Evolutionary conservation across 176 grass and related monocot genomes (phyloP).

Genomic region (Aegilops sharonensis): DNA sequence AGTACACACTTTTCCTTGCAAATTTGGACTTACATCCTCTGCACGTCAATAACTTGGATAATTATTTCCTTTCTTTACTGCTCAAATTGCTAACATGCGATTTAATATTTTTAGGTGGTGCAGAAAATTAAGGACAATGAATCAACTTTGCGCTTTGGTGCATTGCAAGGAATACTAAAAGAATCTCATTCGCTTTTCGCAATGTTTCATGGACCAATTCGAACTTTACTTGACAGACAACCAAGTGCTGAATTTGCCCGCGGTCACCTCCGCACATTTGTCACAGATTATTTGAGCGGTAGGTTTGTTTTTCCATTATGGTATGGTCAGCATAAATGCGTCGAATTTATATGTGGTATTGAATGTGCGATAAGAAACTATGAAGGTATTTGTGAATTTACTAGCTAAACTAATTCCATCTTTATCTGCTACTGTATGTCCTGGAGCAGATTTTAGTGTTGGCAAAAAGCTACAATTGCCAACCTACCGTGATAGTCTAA

Average conservation of each 20-base stretch:
- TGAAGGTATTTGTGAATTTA: neutral
- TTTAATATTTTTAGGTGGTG: constrained; percentile 64
- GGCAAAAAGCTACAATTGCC: constrained; percentile 82
- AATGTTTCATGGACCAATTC: constrained; percentile 80
- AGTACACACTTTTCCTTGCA: neutral
- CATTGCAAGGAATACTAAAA: constrained; percentile 74
- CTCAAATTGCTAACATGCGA: constrained; percentile 13
- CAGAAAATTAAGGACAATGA: constrained; percentile 82
- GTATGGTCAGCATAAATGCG: neutral
- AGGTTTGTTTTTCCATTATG: constrained; percentile 25
- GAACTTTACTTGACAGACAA: constrained; percentile 80
- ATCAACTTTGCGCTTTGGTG: constrained; percentile 59
- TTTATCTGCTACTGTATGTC: constrained; percentile 20
- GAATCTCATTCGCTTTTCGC: constrained; percentile 86
- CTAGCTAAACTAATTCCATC: constrained; percentile 18
- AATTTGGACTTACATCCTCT: neutral
- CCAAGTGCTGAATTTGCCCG: constrained; percentile 84
- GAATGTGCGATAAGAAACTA: neutral
- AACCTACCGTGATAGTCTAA: constrained; percentile 83
- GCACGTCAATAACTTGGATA: constrained; percentile 22
- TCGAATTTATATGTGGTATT: neutral
- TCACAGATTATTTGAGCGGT: constrained; percentile 95
- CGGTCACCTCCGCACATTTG: constrained; percentile 68
- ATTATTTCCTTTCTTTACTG: constrained; percentile 2
- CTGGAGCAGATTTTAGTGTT: constrained; percentile 68